A percentile compares a stretch with the other conserved stretches of the same genome.
Conservation (phyloP, 371 early-diverging fungal genomes). For the Vairimorpha ceranae region DNA sequence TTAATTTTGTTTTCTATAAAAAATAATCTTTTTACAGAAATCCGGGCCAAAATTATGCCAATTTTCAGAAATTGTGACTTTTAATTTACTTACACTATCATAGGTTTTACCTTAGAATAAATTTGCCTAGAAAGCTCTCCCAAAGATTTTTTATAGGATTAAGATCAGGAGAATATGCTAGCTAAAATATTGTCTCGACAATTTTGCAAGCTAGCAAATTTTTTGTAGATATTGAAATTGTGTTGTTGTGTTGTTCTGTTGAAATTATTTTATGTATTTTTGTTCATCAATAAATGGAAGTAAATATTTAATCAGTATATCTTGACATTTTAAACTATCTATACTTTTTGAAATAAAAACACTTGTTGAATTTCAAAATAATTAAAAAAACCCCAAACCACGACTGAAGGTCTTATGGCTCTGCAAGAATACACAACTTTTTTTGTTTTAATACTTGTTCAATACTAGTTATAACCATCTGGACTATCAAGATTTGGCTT, state of each 20-base stretch:
- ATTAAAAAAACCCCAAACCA: neutral
- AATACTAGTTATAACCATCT: neutral
- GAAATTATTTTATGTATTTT: neutral
- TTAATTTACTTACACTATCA: neutral
- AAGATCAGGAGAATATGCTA: neutral
- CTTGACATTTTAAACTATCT: neutral
- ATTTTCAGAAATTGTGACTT: neutral
- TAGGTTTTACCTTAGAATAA: neutral
- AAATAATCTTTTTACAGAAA: neutral
- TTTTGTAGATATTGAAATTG: slow-evolving; percentile 9
- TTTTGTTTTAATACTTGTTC: neutral
- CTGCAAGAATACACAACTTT: slow-evolving; percentile 5
- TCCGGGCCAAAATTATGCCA: neutral
- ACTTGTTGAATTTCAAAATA: neutral
- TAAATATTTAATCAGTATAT: neutral
- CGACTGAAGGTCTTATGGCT: neutral
- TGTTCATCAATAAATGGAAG: slow-evolving; percentile 7
- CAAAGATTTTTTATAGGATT: neutral
- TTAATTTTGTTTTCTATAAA: neutral
- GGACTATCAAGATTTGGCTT: slow-evolving; percentile 3
- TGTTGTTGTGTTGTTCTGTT: neutral
- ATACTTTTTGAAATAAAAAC: neutral
- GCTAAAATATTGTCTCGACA: neutral
- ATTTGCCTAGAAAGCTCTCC: neutral
- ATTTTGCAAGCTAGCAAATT: neutral